Evolutionary conservation across 2,329 filamentous ascomycete species (phyloP).

Genomic region (Chlorencoelia australis): DNA sequence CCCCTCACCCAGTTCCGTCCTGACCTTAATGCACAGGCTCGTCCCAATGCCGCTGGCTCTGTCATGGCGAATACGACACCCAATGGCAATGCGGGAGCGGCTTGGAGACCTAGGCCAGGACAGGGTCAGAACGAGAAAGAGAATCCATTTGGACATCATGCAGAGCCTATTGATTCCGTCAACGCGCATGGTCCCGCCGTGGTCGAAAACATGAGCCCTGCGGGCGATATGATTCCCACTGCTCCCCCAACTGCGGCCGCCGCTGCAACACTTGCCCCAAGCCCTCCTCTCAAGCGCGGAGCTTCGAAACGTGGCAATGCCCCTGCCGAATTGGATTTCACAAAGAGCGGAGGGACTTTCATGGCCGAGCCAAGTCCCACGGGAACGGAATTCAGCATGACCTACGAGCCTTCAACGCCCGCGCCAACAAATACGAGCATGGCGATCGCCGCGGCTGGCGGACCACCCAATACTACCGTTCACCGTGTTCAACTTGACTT

Average conservation of each 20-base stretch:
- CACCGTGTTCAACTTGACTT: slow-evolving; percentile 94
- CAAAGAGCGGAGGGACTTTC: slow-evolving; percentile 30
- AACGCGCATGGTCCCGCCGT: slow-evolving; percentile 34
- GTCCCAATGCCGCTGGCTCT: too few relatives aligned
- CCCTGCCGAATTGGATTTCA: slow-evolving; percentile 42
- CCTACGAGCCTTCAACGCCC: slow-evolving; percentile 40
- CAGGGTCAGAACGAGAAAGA: slow-evolving; percentile 41
- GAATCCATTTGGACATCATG: slow-evolving; percentile 64
- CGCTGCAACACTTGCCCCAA: slow-evolving; percentile 16
- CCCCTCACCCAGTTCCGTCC: slow-evolving; percentile 78
- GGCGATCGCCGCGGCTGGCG: slow-evolving; percentile 52
- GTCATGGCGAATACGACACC: too few relatives aligned
- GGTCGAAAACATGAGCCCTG: slow-evolving; percentile 30
- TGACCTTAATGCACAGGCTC: slow-evolving; percentile 42
- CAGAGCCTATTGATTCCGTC: slow-evolving; percentile 37
- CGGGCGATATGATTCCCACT: slow-evolving; percentile 30
- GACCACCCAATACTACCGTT: slow-evolving; percentile 53
- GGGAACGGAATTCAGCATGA: slow-evolving; percentile 52
- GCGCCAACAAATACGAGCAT: slow-evolving; percentile 40
- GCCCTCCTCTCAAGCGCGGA: slow-evolving; percentile 36
- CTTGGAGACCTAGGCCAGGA: too few relatives aligned
- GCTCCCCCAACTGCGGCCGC: slow-evolving; percentile 10
- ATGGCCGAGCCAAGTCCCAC: slow-evolving; percentile 46
- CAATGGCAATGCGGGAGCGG: too few relatives aligned
- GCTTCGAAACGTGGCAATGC: slow-evolving; percentile 45